These are phyloP conservation scores for Hanseniaspora lindneri DNA, from an alignment of 805 yeast genomes.

Conservation along the genomic window DNA sequence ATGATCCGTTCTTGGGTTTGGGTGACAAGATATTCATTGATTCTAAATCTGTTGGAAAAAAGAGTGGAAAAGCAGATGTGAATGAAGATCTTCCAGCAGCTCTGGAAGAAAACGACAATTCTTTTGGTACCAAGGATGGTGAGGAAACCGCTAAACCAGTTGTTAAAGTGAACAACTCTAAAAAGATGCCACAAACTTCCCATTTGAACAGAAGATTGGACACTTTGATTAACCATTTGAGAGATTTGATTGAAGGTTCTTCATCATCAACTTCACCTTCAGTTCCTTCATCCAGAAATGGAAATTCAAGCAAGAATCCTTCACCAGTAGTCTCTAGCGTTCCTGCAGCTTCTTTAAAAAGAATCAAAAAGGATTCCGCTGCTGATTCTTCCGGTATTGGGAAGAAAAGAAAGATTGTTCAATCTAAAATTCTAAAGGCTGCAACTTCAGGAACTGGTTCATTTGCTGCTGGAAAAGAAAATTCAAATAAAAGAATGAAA, in stretches of 20 bases:
- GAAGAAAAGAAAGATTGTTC: slow-evolving; percentile 2
- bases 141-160: slow-evolving; percentile 64
- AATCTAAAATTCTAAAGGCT: background rate
- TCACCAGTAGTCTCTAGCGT: background rate
- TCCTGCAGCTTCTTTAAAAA: background rate
- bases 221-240: slow-evolving; percentile 57
- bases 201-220: slow-evolving; percentile 88
- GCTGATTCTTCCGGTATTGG: background rate
- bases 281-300: background rate
- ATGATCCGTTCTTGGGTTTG: slow-evolving; percentile 81
- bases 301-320: background rate
- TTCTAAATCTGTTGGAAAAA: slow-evolving; percentile 24
- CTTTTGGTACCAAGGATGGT: slow-evolving; percentile 5
- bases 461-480: background rate
- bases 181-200: slow-evolving; percentile 37
- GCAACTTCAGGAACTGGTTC: background rate
- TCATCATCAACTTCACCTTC: background rate
- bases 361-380: background rate
- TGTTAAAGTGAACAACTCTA: background rate
- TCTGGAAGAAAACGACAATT: background rate
- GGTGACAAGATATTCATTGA: slow-evolving; percentile 73
- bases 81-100: slow-evolving; percentile 5
- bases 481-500: background rate
- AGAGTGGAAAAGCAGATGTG: slow-evolving; percentile 12
- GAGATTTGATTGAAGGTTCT: slow-evolving; percentile 9